Percentiles rank a stretch among this genome's conserved stretches.
phyloP scores from a whole-genome alignment of 768 basidiomycete species.

The Leccinum disarticulatum region DNA sequence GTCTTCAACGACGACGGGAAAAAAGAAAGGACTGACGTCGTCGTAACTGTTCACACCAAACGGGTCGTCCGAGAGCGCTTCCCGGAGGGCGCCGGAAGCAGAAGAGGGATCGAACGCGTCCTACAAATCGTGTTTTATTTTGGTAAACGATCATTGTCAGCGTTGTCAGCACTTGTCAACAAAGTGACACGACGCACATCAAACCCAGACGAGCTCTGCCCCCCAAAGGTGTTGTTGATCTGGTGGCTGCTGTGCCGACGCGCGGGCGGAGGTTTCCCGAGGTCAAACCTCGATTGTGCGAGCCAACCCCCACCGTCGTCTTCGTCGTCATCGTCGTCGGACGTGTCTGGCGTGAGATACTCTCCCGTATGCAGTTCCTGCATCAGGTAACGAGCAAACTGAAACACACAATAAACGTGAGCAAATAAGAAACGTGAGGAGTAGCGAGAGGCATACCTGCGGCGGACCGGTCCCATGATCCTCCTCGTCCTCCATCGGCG shows the following conservation, averaged over 20 bases:
- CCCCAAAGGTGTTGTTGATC: slow-evolving; percentile 3
- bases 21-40: slow-evolving; percentile 41
- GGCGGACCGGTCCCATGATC: slow-evolving; percentile 44
- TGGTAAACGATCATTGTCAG: background rate
- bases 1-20: no score
- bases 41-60: slow-evolving; percentile 47
- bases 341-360: slow-evolving; percentile 49
- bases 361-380: slow-evolving; percentile 70
- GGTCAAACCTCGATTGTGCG: slow-evolving; percentile 70
- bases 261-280: slow-evolving; percentile 49
- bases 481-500: slow-evolving; percentile 49
- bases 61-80: slow-evolving; percentile 46
- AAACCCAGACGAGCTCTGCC: slow-evolving; percentile 50
- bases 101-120: slow-evolving; percentile 50
- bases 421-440: background rate
- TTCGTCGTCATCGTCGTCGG: slow-evolving; percentile 57
- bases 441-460: slow-evolving; percentile 35
- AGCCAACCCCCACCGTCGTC: slow-evolving; percentile 82
- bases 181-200: slow-evolving; percentile 41
- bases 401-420: background rate
- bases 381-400: slow-evolving; percentile 82
- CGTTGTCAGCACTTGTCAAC: background rate
- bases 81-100: slow-evolving; percentile 30
- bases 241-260: slow-evolving; percentile 41
- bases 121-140: slow-evolving; percentile 28